These are phyloP conservation scores for Collariella sp. DNA, from an alignment of 495 filamentous ascomycete species.

Conservation along the genomic window DNA sequence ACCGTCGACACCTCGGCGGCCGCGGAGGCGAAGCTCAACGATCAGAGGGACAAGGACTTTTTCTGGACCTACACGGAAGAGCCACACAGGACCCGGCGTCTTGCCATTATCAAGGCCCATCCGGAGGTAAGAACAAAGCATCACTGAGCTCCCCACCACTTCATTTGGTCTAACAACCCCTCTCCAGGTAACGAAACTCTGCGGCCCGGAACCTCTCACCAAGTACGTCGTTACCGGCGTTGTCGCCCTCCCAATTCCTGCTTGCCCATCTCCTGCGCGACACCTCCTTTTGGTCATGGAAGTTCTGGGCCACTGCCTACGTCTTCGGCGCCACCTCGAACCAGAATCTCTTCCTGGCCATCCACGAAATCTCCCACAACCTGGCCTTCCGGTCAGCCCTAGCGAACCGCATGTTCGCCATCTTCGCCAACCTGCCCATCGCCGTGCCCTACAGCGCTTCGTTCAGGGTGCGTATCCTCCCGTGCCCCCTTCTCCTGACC, in stretches of 20 bases:
- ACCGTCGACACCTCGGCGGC: conserved; percentile 9
- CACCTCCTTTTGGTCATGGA: conserved; percentile 71
- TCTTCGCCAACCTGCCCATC: conserved; percentile 93
- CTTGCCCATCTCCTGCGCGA: conserved; percentile 74
- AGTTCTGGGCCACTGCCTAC: conserved; percentile 81
- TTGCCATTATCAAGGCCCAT: conserved; percentile 96
- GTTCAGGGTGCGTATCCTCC: conserved; percentile 56
- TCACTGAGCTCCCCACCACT: background rate
- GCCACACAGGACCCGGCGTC: conserved; percentile 80
- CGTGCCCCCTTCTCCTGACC: background rate
- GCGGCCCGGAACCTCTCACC: conserved; percentile 90
- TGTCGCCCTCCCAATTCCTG: conserved; percentile 68
- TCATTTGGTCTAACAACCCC: conserved; percentile 3
- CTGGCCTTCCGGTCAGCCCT: conserved; percentile 82
- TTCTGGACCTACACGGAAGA: conserved; percentile 99
- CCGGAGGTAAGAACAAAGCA: conserved; percentile 59
- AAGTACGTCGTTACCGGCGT: conserved; percentile 87
- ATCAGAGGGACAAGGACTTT: conserved; percentile 43
- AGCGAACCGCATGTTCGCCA: conserved; percentile 76
- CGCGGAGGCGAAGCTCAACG: conserved; percentile 19
- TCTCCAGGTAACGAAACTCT: conserved; percentile 84
- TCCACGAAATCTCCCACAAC: conserved; percentile 98
- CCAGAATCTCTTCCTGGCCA: conserved; percentile 97
- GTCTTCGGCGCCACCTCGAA: conserved; percentile 91
- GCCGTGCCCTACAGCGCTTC: conserved; percentile 93